Conservation (phyloP, 352 stramenopile species). For the Thraustochytrium striatum region DNA sequence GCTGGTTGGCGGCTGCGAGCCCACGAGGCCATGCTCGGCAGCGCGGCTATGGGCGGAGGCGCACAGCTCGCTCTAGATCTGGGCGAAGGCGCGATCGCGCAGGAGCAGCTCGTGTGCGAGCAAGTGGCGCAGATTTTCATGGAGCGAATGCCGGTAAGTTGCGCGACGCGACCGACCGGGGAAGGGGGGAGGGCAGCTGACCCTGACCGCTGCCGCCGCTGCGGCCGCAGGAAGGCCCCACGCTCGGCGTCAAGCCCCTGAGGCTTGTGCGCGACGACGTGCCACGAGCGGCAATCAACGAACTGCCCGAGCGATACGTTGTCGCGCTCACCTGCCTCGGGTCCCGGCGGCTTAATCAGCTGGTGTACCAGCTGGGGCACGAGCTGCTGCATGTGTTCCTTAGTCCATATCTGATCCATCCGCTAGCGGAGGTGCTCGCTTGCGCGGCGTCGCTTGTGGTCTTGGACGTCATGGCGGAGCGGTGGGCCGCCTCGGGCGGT, state of each 20-base stretch:
- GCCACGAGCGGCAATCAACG: conserved; percentile 28
- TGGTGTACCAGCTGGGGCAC: conserved; percentile 44
- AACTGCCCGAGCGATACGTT: not conserved
- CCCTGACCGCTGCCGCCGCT: not conserved
- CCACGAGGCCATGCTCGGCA: no score
- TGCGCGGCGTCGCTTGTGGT: conserved; percentile 21
- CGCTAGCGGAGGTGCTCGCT: conserved; percentile 33
- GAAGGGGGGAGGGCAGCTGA: not conserved
- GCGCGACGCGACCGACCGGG: not conserved
- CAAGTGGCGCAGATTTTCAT: not conserved
- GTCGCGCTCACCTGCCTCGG: conserved; percentile 38
- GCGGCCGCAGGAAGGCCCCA: conserved; percentile 11
- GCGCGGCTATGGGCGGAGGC: no score
- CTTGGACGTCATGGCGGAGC: not conserved
- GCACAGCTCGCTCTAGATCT: no score
- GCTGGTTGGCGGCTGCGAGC: no score
- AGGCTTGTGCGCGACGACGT: conserved; percentile 19
- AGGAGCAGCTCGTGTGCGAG: no score
- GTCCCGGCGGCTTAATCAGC: conserved; percentile 40
- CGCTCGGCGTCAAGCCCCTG: conserved; percentile 10
- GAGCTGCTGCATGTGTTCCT: conserved; percentile 38
- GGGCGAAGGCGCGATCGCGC: no score
- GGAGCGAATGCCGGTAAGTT: not conserved
- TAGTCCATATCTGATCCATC: conserved; percentile 16
- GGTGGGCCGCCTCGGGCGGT: not conserved